Conservation (phyloP, 257 asterid genomes). For the Solanum lignicaule region DNA sequence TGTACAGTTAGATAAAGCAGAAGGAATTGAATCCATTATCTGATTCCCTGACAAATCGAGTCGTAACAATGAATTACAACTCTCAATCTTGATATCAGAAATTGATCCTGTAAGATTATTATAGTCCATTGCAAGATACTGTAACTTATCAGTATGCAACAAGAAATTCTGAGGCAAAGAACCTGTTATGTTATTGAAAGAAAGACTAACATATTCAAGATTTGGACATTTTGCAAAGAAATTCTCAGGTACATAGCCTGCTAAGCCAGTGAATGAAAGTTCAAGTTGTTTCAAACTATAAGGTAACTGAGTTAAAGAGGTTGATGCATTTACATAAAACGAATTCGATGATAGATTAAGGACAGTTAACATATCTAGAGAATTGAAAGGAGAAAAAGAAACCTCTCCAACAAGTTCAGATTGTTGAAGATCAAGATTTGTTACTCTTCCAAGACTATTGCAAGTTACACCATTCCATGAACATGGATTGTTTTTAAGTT, state of each 20-base stretch:
- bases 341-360: conserved; percentile 70
- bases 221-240: conserved; percentile 49
- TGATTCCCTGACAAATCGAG: conserved; percentile 79
- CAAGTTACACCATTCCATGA: conserved; percentile 63
- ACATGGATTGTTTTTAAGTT: conserved; percentile 44
- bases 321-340: conserved; percentile 34
- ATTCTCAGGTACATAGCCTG: conserved; percentile 47
- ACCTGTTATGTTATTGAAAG: conserved; percentile 72
- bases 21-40: conserved; percentile 43
- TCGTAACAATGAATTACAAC: conserved; percentile 43
- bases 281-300: conserved; percentile 45
- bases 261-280: conserved; percentile 51
- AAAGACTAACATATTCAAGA: conserved; percentile 58
- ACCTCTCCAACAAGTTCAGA: conserved; percentile 55
- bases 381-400: conserved; percentile 37
- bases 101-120: conserved; percentile 65
- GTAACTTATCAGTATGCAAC: conserved; percentile 36
- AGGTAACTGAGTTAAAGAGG: conserved; percentile 53
- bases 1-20: conserved; percentile 59
- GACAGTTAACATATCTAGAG: conserved; percentile 42
- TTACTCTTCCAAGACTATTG: conserved; percentile 40
- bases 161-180: conserved; percentile 42
- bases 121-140: conserved; percentile 63
- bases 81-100: conserved; percentile 40
- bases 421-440: conserved; percentile 61